These are phyloP conservation scores for Lentinus tigrinus DNA, from an alignment of 768 basidiomycete genomes.

Conservation along the genomic window DNA sequence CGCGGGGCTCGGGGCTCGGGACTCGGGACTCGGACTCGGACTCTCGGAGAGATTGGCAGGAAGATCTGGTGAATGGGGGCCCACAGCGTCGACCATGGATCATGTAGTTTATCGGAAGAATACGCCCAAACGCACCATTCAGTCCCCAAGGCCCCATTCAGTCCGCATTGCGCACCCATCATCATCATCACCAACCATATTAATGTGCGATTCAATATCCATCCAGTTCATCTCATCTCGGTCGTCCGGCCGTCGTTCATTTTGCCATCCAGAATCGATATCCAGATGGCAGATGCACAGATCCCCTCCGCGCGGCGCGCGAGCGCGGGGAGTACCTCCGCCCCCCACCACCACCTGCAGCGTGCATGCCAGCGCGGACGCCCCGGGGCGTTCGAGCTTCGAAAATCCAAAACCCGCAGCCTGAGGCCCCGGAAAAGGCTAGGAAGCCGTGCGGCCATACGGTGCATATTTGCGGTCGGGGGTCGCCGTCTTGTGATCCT, in stretches of 20 bases:
- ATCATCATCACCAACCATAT: not conserved
- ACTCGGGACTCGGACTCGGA: no score
- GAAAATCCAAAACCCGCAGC: not conserved
- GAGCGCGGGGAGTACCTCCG: no score
- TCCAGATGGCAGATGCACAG: no score
- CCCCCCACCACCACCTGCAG: no score
- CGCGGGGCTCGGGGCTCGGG: no score
- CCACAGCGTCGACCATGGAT: not conserved
- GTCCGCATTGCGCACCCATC: no score
- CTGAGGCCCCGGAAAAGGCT: not conserved
- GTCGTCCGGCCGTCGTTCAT: not conserved
- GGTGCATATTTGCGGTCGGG: constrained; percentile 7
- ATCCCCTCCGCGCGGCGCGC: no score
- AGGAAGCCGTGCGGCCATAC: not conserved
- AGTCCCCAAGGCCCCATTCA: not conserved
- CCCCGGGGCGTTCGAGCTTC: not conserved
- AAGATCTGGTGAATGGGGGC: constrained; percentile 12
- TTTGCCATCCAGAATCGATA: no score
- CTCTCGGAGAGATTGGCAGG: constrained; percentile 11
- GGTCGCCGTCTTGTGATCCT: constrained; percentile 19
- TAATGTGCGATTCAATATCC: no score
- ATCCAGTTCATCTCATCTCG: no score
- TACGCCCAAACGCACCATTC: not conserved
- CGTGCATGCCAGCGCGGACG: not conserved
- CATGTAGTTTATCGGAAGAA: constrained; percentile 7